Percentiles rank a stretch among this genome's conserved stretches.
These are phyloP conservation scores for Myochromella boudieri DNA, from an alignment of 768 basidiomycete species.

Conservation along the genomic window DNA sequence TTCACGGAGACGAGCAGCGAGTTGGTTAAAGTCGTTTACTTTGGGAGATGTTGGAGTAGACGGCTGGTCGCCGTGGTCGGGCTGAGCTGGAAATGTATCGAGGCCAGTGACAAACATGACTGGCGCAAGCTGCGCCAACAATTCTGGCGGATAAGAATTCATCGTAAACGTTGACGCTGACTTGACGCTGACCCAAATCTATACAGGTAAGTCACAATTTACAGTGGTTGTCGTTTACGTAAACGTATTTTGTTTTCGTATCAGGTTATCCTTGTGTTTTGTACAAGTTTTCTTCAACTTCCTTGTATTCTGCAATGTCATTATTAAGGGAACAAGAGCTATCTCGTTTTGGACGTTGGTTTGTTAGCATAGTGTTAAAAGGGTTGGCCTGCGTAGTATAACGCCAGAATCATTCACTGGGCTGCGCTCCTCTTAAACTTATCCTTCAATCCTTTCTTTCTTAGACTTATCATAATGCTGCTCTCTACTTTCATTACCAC, in stretches of 20 bases:
- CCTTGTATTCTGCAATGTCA: constrained; percentile 2
- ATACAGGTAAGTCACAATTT: background rate
- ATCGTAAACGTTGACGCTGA: constrained; percentile 36
- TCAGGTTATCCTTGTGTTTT: too few relatives aligned
- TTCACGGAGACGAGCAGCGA: constrained; percentile 65
- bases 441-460: background rate
- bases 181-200: background rate
- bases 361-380: too few relatives aligned
- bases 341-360: too few relatives aligned
- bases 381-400: background rate
- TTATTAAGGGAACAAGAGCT: too few relatives aligned
- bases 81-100: constrained; percentile 34
- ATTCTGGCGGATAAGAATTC: constrained; percentile 92
- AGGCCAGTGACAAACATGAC: constrained; percentile 96
- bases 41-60: constrained; percentile 23
- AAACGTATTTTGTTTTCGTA: too few relatives aligned
- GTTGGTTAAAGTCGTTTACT: constrained; percentile 59
- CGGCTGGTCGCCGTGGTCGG: constrained; percentile 22
- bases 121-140: constrained; percentile 85
- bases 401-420: background rate
- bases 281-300: background rate
- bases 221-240: background rate
- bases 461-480: constrained; percentile 1
- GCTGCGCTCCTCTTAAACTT: constrained; percentile 4
- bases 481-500: constrained; percentile 5